These are phyloP conservation scores for Stemphylium lycopersici DNA, from an alignment of 2,329 filamentous ascomycete genomes.

Conservation along the genomic window DNA sequence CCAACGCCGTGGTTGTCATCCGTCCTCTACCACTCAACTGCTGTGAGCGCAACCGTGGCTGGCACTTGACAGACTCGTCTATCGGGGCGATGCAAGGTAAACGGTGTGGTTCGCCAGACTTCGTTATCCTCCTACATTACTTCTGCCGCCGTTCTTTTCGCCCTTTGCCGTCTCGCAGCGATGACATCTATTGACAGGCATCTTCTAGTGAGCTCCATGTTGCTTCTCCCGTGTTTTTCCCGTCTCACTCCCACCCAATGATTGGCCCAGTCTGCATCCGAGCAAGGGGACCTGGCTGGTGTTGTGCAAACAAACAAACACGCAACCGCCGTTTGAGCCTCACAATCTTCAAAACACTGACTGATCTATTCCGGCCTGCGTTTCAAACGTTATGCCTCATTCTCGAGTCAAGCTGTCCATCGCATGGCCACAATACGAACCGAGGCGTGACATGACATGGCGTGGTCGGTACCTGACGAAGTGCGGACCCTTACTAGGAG, in stretches of 20 bases:
- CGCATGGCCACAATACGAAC: constrained; percentile 11
- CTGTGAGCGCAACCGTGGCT: constrained; percentile 31
- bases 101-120: constrained; percentile 26
- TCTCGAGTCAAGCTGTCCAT: constrained; percentile 15
- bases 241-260: constrained; percentile 14
- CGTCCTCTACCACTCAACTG: constrained; percentile 25
- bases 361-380: constrained; percentile 13
- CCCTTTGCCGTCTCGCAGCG: constrained; percentile 24
- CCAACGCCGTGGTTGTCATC: constrained; percentile 20
- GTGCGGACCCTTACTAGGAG: constrained; percentile 10
- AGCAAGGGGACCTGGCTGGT: constrained; percentile 12
- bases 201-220: constrained; percentile 17
- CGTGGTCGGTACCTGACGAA: constrained; percentile 19
- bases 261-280: constrained; percentile 20
- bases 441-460: constrained; percentile 16
- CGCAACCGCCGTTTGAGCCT: constrained; percentile 24
- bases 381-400: constrained; percentile 9
- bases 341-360: constrained; percentile 18
- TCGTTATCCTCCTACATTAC: constrained; percentile 8
- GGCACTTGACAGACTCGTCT: constrained; percentile 29
- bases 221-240: constrained; percentile 18
- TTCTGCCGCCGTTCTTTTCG: constrained; percentile 25
- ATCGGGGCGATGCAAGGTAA: constrained; percentile 24
- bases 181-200: constrained; percentile 32
- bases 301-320: constrained; percentile 33